Percentiles rank a stretch among this genome's conserved stretches.
Conservation (phyloP, 495 filamentous ascomycete species). For the Xylaria bambusicola region DNA sequence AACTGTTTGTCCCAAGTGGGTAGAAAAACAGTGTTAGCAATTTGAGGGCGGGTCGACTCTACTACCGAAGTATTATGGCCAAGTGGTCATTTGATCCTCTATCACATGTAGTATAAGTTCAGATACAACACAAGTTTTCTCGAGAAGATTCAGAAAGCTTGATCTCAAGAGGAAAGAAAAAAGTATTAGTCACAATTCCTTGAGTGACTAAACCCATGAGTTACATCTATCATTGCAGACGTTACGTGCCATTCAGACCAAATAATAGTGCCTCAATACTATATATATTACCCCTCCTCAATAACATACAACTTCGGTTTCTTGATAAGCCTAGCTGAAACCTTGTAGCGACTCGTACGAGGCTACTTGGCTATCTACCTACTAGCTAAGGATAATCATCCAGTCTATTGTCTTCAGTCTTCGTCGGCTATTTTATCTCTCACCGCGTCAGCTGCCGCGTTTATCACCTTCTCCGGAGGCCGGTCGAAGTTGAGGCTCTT, state of each 20-base stretch:
- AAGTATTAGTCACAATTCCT: too few species aligned
- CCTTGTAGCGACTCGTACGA: too few species aligned
- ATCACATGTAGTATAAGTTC: constrained; percentile 13
- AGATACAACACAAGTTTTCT: constrained; percentile 11
- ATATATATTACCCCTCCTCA: too few species aligned
- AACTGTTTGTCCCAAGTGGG: constrained; percentile 23
- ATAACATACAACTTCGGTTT: too few species aligned
- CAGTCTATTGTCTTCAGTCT: constrained; percentile 31
- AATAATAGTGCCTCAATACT: neutral
- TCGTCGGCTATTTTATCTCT: constrained; percentile 51
- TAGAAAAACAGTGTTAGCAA: constrained; percentile 19
- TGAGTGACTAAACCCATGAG: too few species aligned
- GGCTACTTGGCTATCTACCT: neutral
- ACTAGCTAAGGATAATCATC: neutral
- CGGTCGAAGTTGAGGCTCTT: constrained; percentile 24
- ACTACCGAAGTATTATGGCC: constrained; percentile 10
- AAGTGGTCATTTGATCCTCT: constrained; percentile 17
- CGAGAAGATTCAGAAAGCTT: constrained; percentile 12
- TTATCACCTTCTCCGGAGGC: constrained; percentile 48
- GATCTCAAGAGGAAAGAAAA: too few species aligned
- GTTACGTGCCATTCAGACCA: too few species aligned
- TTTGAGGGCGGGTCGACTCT: constrained; percentile 5
- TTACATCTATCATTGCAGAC: too few species aligned
- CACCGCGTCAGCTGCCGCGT: constrained; percentile 46
- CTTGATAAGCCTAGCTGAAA: too few species aligned